Evolutionary conservation across 768 basidiomycete genomes (phyloP).

Genomic region (Phylloporus rhodoxanthus): DNA sequence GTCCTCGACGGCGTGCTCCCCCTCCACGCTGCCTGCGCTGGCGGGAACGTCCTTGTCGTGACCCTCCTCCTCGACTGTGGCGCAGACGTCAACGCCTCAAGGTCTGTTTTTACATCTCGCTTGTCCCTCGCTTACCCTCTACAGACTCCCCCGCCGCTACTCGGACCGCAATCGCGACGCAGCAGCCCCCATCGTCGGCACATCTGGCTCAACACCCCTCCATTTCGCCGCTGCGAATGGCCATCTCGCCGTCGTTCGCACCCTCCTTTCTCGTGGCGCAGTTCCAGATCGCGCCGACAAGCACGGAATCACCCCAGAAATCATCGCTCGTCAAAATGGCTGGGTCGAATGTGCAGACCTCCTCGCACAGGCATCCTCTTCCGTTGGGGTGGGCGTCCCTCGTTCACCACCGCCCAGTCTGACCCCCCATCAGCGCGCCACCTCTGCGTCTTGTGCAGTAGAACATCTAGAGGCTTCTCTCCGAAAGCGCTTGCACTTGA

Average conservation of each 20-base stretch:
- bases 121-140: slow-evolving; percentile 8
- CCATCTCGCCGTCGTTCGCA: slow-evolving; percentile 68
- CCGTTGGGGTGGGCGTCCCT: slow-evolving; percentile 47
- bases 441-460: slow-evolving; percentile 18
- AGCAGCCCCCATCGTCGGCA: slow-evolving; percentile 67
- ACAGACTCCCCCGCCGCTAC: slow-evolving; percentile 68
- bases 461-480: slow-evolving; percentile 28
- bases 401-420: slow-evolving; percentile 15
- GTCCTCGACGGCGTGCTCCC: slow-evolving; percentile 96
- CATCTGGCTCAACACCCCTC: slow-evolving; percentile 87
- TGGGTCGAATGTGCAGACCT: slow-evolving; percentile 73
- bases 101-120: slow-evolving; percentile 42
- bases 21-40: slow-evolving; percentile 89
- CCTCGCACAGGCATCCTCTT: slow-evolving; percentile 58
- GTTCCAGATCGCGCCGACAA: slow-evolving; percentile 80
- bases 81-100: slow-evolving; percentile 96
- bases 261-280: slow-evolving; percentile 82
- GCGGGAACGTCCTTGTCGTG: slow-evolving; percentile 85
- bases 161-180: slow-evolving; percentile 63
- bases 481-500: slow-evolving; percentile 57
- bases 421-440: slow-evolving; percentile 14
- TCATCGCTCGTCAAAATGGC: slow-evolving; percentile 74
- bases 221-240: slow-evolving; percentile 98
- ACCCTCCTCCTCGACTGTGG: slow-evolving; percentile 85
- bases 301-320: slow-evolving; percentile 83